phyloP scores from a whole-genome alignment of 345 rosid species.

The thale cress (Arabidopsis thaliana) region DNA sequence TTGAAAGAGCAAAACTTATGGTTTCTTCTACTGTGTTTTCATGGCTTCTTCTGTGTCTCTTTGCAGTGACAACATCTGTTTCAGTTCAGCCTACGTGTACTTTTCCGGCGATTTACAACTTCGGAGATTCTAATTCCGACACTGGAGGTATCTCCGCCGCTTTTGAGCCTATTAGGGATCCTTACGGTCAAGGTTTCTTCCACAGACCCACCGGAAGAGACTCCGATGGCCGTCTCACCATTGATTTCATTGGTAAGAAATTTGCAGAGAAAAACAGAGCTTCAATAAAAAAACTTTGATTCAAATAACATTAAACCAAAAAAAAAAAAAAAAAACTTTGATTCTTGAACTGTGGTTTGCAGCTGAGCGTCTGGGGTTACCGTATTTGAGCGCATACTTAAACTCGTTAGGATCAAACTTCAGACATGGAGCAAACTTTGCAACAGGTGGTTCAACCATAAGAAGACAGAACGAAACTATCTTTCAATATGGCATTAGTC shows the following conservation, averaged over 20 bases:
- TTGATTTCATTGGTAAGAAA: slow-evolving; percentile 77
- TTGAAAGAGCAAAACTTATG: slow-evolving; percentile 16
- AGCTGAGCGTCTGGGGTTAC: slow-evolving; percentile 78
- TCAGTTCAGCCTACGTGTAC: slow-evolving; percentile 48
- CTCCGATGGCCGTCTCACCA: slow-evolving; percentile 79
- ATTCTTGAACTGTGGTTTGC: slow-evolving; percentile 33
- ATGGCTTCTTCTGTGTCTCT: slow-evolving; percentile 45
- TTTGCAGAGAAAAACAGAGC: slow-evolving; percentile 1
- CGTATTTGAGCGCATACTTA: slow-evolving; percentile 85
- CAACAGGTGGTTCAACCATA: slow-evolving; percentile 93
- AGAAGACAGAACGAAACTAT: slow-evolving; percentile 85
- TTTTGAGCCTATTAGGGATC: slow-evolving; percentile 61
- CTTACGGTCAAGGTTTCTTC: slow-evolving; percentile 67
- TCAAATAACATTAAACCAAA: neutral
- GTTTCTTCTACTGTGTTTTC: slow-evolving; percentile 44
- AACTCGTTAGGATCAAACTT: slow-evolving; percentile 81
- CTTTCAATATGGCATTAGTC: slow-evolving; percentile 85
- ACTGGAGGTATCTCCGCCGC: slow-evolving; percentile 89
- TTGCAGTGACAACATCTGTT: slow-evolving; percentile 32
- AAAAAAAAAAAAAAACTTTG: neutral
- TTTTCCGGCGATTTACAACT: slow-evolving; percentile 83
- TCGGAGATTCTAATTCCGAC: slow-evolving; percentile 89
- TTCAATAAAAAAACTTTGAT: neutral
- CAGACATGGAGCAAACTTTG: slow-evolving; percentile 92
- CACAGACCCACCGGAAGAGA: slow-evolving; percentile 72